Base-by-base conservation (phyloP, 805 yeast species). In the Barnettozyma salicaria region DNA sequence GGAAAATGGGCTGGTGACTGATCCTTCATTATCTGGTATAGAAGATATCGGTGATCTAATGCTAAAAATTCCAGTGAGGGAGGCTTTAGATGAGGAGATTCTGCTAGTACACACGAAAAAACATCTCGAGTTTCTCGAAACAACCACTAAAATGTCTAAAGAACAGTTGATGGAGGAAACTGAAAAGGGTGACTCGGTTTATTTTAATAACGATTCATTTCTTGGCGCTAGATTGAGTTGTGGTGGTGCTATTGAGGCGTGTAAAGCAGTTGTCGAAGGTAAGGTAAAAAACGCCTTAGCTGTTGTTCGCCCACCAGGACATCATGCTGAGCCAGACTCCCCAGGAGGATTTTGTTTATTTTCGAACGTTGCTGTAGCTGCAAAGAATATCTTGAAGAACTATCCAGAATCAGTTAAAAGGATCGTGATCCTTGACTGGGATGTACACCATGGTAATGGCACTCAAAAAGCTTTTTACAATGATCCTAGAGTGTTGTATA, bases 401-500 rank as follows among this genome's bases (percentile, higher is more conserved):
- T 90, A 87, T 58, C 96, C 97, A 0, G 97, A 90, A 52, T 74
- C 86, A 19, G 95, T 90, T 6, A 69, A 95, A 44, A 74, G 74
- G 49, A 85, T 92, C 27, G 76, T 87, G 40, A 79, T 92, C 41
- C 54, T 89, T 17, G 99, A 92, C 60, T 92, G 99, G 99, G 99
- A 92, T 60, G 88, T 92, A 32, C 99, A 92, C 61, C 99, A 92
- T 59, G 99, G 99, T 19, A 92, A 92, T 59, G 99, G 99, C 27
- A 92, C 99, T 1, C 98, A 92, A 60, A 81, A 83, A 56, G 87
- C 95, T 3, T 92, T 92, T 50, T 76, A 76, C 48, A 74, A 85
- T 45, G 96, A 92, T 55, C 95, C 95, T 19, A 67, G 95, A 38
- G 97, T 92, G 7, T 68, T 92, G 24, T 92, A 92, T 60, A 77